These are phyloP conservation scores for Spergularia marina DNA, from an alignment of 148 eudicot genomes.

Conservation along the genomic window DNA sequence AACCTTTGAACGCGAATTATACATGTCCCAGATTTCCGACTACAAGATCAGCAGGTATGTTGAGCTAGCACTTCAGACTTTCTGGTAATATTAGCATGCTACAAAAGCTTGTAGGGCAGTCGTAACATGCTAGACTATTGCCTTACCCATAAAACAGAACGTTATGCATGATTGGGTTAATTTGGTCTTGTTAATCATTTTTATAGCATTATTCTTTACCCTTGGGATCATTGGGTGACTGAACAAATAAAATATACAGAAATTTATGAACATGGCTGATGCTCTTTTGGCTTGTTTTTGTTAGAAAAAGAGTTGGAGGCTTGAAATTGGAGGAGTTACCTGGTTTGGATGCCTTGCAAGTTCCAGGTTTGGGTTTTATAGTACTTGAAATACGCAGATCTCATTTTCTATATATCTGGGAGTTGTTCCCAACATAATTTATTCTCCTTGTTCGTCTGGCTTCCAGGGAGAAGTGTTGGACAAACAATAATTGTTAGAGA, in stretches of 20 bases:
- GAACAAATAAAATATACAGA: neutral
- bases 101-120: constrained; percentile 2
- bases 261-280: constrained; percentile 17
- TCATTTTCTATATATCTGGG: neutral
- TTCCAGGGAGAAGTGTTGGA: constrained; percentile 83
- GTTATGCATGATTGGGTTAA: neutral
- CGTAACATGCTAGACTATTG: neutral
- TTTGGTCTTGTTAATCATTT: neutral
- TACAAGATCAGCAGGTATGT: constrained; percentile 84
- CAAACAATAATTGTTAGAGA: constrained; percentile 92
- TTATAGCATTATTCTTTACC: too few relatives aligned
- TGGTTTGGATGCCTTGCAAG: constrained; percentile 75
- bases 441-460: constrained; percentile 19
- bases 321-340: constrained; percentile 91
- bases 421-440: neutral
- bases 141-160: neutral
- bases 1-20: constrained; percentile 51
- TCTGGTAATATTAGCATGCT: neutral
- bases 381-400: constrained; percentile 3
- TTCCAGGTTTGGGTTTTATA: constrained; percentile 58
- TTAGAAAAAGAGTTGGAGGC: constrained; percentile 91
- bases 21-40: constrained; percentile 56
- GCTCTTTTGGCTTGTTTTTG: constrained; percentile 16
- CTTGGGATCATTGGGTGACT: too few relatives aligned
- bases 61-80: neutral